A percentile compares a stretch with the other conserved stretches of the same genome.
These are phyloP conservation scores for Leptosphaerulina australis DNA, from an alignment of 2,329 filamentous ascomycete genomes.

Conservation along the genomic window DNA sequence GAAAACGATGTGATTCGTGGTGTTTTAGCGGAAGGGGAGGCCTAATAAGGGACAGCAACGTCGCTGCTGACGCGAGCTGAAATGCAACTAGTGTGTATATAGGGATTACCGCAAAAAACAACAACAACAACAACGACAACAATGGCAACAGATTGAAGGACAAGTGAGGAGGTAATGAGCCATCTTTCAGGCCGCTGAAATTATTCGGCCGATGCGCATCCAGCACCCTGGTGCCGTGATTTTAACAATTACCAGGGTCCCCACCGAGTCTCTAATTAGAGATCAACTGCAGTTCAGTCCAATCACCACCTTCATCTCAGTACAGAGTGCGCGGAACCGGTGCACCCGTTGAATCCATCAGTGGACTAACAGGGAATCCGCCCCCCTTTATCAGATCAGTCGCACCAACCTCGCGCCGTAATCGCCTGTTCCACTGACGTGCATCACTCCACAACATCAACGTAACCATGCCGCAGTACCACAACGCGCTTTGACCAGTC, in stretches of 20 bases:
- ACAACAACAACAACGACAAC: too few relatives aligned
- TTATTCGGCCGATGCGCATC: constrained; percentile 2
- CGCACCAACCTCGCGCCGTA: constrained; percentile 4
- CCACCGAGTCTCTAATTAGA: too few relatives aligned
- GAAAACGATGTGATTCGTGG: constrained; percentile 27
- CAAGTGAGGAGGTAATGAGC: neutral
- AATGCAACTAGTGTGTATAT: constrained; percentile 1
- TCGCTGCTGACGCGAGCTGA: neutral
- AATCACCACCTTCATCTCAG: constrained; percentile 1
- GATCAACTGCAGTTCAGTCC: constrained; percentile 2
- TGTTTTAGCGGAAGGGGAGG: constrained; percentile 5
- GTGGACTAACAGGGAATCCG: constrained; percentile 24
- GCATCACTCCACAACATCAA: constrained; percentile 8
- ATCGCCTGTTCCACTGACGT: constrained; percentile 5
- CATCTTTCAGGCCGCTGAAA: constrained; percentile 8
- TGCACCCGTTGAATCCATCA: neutral
- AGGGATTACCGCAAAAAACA: neutral
- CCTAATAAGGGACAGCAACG: constrained; percentile 1
- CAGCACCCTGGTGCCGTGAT: constrained; percentile 1
- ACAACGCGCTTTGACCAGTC: neutral
- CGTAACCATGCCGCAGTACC: neutral
- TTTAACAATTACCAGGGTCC: too few relatives aligned
- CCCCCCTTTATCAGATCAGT: constrained; percentile 21
- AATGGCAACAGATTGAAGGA: neutral
- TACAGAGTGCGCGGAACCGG: constrained; percentile 8